These are phyloP conservation scores for Aegilops tauschii DNA, from an alignment of 176 grass and related monocot genomes.

Conservation along the genomic window DNA sequence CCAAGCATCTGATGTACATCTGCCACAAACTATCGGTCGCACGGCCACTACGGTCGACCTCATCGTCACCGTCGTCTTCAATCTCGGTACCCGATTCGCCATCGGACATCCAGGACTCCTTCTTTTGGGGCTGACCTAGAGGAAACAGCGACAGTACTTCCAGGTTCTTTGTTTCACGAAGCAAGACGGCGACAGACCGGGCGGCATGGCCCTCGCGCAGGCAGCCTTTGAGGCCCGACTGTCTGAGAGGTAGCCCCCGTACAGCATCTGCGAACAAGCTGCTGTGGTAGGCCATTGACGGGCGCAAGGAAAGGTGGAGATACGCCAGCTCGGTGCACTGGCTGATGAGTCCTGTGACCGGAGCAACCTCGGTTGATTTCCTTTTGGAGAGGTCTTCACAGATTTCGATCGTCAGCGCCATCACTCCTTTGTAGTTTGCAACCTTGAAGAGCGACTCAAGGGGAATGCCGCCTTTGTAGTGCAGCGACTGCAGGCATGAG, in stretches of 20 bases:
- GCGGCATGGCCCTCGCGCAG: not conserved
- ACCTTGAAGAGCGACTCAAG: not conserved
- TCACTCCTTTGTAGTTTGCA: not conserved
- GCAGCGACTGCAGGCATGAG: not conserved
- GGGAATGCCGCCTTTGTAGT: conserved; percentile 4
- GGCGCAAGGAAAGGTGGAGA: not conserved
- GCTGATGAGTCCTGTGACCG: not conserved
- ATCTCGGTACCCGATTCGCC: not conserved
- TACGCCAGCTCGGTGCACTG: not conserved
- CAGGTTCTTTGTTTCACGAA: not conserved
- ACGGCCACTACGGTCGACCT: too few species aligned
- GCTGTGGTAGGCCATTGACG: not conserved
- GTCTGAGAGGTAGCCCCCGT: not conserved
- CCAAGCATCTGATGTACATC: not conserved
- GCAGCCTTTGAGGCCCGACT: conserved; percentile 23
- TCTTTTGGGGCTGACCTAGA: not conserved
- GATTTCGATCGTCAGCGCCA: not conserved
- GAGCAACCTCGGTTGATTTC: not conserved
- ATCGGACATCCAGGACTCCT: not conserved
- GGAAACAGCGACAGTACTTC: not conserved
- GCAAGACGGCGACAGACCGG: not conserved
- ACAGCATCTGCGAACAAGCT: not conserved
- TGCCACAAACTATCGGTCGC: not conserved
- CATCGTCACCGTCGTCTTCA: not conserved
- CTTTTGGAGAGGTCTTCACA: not conserved